These are phyloP conservation scores for Sclerotinia nivalis DNA, from an alignment of 2,329 filamentous ascomycete genomes.

Conservation along the genomic window DNA sequence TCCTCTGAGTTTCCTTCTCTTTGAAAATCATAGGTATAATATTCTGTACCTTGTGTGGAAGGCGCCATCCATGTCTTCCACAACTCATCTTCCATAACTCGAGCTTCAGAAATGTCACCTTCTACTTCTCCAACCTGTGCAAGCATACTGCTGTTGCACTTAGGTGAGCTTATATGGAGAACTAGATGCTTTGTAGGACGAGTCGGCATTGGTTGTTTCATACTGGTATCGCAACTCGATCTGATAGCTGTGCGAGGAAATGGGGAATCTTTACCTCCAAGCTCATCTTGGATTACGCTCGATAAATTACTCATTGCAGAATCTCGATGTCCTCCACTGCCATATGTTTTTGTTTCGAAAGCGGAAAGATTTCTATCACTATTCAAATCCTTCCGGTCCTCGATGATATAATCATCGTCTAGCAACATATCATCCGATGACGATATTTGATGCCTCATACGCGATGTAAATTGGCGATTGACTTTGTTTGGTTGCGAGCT, in stretches of 20 bases:
- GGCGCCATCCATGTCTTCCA: conserved; percentile 38
- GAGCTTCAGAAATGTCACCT: conserved; percentile 30
- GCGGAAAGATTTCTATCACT: not conserved
- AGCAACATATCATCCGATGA: conserved; percentile 40
- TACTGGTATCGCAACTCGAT: not conserved
- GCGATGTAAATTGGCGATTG: conserved; percentile 14
- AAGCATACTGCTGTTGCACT: conserved; percentile 32
- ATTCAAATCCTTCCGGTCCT: not conserved
- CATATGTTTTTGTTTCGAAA: not conserved
- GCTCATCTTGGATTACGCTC: not conserved
- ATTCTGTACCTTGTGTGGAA: not conserved
- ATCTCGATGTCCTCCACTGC: not conserved
- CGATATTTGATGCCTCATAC: conserved; percentile 7
- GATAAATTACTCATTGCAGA: not conserved
- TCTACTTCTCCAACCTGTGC: conserved; percentile 34
- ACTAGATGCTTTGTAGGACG: conserved; percentile 24
- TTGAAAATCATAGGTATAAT: not conserved
- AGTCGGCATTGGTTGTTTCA: conserved; percentile 19
- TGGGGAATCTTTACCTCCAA: not conserved
- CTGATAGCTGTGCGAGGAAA: not conserved
- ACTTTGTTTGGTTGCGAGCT: conserved; percentile 29
- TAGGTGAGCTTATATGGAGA: conserved; percentile 30
- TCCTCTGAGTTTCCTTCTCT: not conserved
- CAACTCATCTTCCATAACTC: conserved; percentile 35
- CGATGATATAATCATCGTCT: conserved; percentile 28